Evolutionary conservation across 2,329 filamentous ascomycete genomes (phyloP).

Genomic region (Setomelanomma holmii): DNA sequence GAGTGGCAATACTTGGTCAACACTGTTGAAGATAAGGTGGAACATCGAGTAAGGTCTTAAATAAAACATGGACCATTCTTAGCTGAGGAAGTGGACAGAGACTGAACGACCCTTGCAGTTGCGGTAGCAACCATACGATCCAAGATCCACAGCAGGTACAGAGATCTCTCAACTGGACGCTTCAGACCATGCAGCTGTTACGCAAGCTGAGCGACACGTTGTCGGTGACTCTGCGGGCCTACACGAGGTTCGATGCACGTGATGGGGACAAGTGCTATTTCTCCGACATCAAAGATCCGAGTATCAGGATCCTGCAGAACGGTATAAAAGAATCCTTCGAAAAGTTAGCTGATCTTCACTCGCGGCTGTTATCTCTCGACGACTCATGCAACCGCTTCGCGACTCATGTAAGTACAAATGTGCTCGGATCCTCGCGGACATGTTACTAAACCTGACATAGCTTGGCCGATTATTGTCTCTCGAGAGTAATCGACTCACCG

Average conservation of each 20-base stretch:
- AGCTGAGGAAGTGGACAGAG: too few relatives aligned
- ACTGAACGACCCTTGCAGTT: too few relatives aligned
- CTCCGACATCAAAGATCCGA: constrained; percentile 4
- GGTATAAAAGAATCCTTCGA: constrained; percentile 15
- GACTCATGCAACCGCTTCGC: too few relatives aligned
- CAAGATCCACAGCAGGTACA: neutral
- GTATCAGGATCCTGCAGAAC: neutral
- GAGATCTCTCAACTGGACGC: constrained; percentile 7
- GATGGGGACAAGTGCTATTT: constrained; percentile 21
- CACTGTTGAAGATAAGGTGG: constrained; percentile 8
- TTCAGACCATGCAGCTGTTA: constrained; percentile 10
- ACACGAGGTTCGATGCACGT: constrained; percentile 5
- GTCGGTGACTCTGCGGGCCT: constrained; percentile 4
- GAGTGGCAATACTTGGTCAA: constrained; percentile 10
- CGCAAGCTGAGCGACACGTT: constrained; percentile 4
- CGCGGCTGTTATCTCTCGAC: constrained; percentile 6
- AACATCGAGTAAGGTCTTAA: constrained; percentile 5
- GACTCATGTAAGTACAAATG: too few relatives aligned
- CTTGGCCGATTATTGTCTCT: neutral
- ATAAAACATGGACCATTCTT: too few relatives aligned
- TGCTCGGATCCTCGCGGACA: too few relatives aligned
- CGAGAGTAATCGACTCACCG: neutral
- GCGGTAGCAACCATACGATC: too few relatives aligned
- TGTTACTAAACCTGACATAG: neutral
- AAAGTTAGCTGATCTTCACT: constrained; percentile 8